These are phyloP conservation scores for Entomortierella lignicola DNA, from an alignment of 192 early-diverging fungal genomes.

Conservation along the genomic window DNA sequence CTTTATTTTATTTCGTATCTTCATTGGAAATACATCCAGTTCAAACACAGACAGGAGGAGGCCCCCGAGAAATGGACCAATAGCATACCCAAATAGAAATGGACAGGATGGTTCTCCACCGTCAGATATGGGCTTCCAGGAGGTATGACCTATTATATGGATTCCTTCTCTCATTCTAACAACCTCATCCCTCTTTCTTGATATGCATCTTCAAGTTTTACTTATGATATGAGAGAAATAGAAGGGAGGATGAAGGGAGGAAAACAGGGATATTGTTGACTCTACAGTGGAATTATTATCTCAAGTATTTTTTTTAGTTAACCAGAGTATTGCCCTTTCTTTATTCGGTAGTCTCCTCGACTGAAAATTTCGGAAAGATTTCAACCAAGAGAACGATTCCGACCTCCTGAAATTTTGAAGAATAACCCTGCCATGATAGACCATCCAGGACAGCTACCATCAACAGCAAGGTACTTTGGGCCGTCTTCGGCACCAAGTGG, in stretches of 20 bases:
- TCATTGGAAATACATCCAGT: neutral
- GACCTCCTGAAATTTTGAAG: constrained; percentile 32
- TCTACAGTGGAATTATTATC: too few relatives aligned
- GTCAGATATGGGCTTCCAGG: constrained; percentile 43
- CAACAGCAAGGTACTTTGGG: constrained; percentile 28
- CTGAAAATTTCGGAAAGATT: constrained; percentile 38
- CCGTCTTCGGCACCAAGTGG: constrained; percentile 26
- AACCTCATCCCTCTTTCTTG: neutral
- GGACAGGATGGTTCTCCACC: constrained; percentile 29
- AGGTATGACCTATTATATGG: constrained; percentile 22
- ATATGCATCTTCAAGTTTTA: neutral
- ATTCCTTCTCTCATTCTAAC: too few relatives aligned
- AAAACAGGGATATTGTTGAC: too few relatives aligned
- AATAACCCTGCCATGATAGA: constrained; percentile 14
- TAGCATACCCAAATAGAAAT: constrained; percentile 10
- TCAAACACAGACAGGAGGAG: constrained; percentile 37
- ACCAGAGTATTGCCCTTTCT: neutral
- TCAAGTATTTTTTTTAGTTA: too few relatives aligned
- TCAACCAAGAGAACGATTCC: constrained; percentile 35
- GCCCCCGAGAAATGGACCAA: constrained; percentile 24
- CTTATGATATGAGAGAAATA: too few relatives aligned
- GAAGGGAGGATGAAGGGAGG: too few relatives aligned
- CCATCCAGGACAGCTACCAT: constrained; percentile 19
- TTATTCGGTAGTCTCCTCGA: constrained; percentile 17
- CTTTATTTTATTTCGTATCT: neutral